A percentile compares a stretch with the other conserved stretches of the same genome.
phyloP scores from a whole-genome alignment of 2,329 filamentous ascomycete genomes.

The Diaporthe eres region DNA sequence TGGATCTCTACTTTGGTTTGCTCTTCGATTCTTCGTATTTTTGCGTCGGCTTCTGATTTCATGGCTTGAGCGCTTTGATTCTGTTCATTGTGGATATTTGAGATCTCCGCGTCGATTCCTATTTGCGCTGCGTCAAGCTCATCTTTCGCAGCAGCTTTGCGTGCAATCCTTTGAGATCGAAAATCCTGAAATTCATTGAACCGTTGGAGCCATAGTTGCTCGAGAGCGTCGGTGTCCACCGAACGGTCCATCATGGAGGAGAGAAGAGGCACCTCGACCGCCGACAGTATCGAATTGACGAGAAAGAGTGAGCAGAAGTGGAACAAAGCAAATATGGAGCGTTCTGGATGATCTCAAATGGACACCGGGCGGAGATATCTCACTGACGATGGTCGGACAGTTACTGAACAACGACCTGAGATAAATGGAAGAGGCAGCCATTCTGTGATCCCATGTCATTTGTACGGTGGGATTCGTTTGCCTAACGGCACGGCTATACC shows the following conservation, averaged over 20 bases:
- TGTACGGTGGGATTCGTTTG: no score
- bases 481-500: no score
- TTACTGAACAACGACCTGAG: not conserved
- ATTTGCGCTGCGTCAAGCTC: not conserved
- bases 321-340: no score
- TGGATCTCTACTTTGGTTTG: not conserved
- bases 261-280: accelerated
- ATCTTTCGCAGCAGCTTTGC: not conserved
- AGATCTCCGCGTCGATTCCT: not conserved
- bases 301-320: no score
- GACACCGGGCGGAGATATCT: no score
- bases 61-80: not conserved
- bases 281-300: not conserved
- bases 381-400: not conserved
- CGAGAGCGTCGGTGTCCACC: not conserved
- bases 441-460: not conserved
- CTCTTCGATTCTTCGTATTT: not conserved
- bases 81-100: not conserved
- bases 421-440: not conserved
- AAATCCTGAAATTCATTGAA: conserved; percentile 5
- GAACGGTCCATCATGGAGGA: not conserved
- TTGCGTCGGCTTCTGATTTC: not conserved
- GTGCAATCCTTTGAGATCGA: not conserved
- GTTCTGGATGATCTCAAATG: not conserved
- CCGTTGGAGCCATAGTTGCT: not conserved